Evolutionary conservation across 306 rosid genomes (phyloP).

Genomic region (Dalbergia cultrata): DNA sequence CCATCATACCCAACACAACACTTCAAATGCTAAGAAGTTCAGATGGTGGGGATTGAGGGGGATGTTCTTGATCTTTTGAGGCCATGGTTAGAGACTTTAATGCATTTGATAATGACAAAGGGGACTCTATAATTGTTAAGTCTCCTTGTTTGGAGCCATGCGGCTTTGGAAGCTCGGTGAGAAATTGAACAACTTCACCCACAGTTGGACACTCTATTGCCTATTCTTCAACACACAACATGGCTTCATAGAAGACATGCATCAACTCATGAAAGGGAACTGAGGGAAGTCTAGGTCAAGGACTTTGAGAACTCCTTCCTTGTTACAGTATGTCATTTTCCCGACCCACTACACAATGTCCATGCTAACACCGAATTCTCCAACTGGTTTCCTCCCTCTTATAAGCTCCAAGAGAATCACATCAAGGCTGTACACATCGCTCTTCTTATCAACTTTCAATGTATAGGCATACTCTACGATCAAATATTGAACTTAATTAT

Average conservation of each 20-base stretch:
- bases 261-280: constrained; percentile 88
- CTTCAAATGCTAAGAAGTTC: constrained; percentile 92
- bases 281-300: constrained; percentile 91
- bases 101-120: constrained; percentile 56
- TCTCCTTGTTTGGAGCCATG: constrained; percentile 64
- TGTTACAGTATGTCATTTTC: constrained; percentile 85
- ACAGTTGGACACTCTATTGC: constrained; percentile 97
- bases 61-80: constrained; percentile 56
- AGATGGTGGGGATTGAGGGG: constrained; percentile 69
- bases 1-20: constrained; percentile 30
- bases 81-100: constrained; percentile 55
- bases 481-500: constrained; percentile 30
- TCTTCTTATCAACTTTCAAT: constrained; percentile 90
- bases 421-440: constrained; percentile 94
- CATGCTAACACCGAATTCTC: constrained; percentile 95
- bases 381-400: constrained; percentile 91
- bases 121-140: constrained; percentile 55
- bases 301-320: constrained; percentile 84
- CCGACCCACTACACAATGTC: constrained; percentile 97
- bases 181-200: constrained; percentile 97
- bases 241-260: constrained; percentile 91
- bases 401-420: constrained; percentile 87
- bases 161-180: constrained; percentile 88
- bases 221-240: constrained; percentile 96
- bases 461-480: constrained; percentile 95